Evolutionary conservation across 106 monocot species (phyloP).

Genomic region (Dactylorhiza incarnata): DNA sequence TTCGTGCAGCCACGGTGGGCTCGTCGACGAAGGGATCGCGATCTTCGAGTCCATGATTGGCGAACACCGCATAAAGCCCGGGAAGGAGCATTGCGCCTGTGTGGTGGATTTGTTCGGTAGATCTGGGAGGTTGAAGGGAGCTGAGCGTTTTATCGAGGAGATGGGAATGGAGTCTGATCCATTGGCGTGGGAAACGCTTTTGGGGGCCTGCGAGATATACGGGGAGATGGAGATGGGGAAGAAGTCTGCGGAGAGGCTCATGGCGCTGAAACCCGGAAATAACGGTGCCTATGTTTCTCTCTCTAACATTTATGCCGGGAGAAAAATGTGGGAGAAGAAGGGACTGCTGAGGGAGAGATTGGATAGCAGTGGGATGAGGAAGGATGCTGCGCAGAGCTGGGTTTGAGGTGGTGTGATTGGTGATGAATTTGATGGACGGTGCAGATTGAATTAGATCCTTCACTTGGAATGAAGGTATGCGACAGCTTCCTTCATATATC

Average conservation of each 20-base stretch:
- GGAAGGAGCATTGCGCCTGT: slow-evolving; percentile 57
- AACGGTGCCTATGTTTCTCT: slow-evolving; percentile 45
- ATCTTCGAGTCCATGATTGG: slow-evolving; percentile 47
- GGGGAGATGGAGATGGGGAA: slow-evolving; percentile 52
- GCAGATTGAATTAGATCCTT: neutral
- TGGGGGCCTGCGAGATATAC: slow-evolving; percentile 57
- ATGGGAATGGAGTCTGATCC: slow-evolving; percentile 38
- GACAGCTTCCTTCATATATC: neutral
- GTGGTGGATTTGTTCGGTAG: slow-evolving; percentile 64
- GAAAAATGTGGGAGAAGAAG: slow-evolving; percentile 59
- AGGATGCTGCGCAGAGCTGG: slow-evolving; percentile 49
- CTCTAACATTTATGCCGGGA: slow-evolving; percentile 65
- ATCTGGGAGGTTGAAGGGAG: slow-evolving; percentile 54
- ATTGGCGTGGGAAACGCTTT: slow-evolving; percentile 63
- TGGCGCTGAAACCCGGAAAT: slow-evolving; percentile 35
- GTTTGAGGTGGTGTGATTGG: neutral
- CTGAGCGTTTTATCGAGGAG: slow-evolving; percentile 50
- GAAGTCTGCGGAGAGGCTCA: slow-evolving; percentile 47
- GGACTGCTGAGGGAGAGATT: slow-evolving; percentile 32
- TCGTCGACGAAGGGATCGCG: slow-evolving; percentile 49
- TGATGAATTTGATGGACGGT: neutral
- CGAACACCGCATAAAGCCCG: slow-evolving; percentile 33
- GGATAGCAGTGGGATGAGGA: slow-evolving; percentile 34
- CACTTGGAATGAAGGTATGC: neutral
- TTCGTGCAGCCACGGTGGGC: slow-evolving; percentile 64